Percentiles rank a stretch among this genome's conserved stretches.
Conservation (phyloP, 805 yeast species). For the Saccharomycopsis lassenensis region DNA sequence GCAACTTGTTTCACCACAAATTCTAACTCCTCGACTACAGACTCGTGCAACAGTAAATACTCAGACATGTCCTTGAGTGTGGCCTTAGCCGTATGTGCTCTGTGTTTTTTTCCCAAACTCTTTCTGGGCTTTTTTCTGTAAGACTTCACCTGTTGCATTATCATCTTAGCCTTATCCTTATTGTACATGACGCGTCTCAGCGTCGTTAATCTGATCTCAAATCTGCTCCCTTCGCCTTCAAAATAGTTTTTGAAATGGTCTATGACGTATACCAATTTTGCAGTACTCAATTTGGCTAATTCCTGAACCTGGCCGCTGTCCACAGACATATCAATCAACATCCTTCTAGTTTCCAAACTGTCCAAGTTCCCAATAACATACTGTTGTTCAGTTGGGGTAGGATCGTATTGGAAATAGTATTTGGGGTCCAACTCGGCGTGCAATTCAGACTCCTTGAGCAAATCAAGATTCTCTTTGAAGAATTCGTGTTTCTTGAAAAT, state of each 20-base stretch:
- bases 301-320: slow-evolving; percentile 5
- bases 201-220: slow-evolving; percentile 3
- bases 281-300: slow-evolving; percentile 3
- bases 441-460: neutral
- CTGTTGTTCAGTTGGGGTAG: neutral
- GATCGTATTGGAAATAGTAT: slow-evolving; percentile 10
- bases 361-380: slow-evolving; percentile 6
- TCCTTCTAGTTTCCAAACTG: neutral
- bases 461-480: neutral
- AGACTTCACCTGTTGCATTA: neutral
- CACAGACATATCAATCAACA: neutral
- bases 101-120: neutral
- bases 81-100: slow-evolving; percentile 4
- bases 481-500: neutral
- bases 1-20: slow-evolving; percentile 8
- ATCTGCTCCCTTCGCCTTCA: neutral
- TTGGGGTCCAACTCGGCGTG: neutral
- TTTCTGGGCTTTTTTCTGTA: neutral
- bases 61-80: slow-evolving; percentile 6
- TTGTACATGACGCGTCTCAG: neutral
- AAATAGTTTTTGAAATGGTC: slow-evolving; percentile 6
- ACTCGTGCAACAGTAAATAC: slow-evolving; percentile 5
- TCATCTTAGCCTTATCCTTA: too few relatives aligned
- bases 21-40: slow-evolving; percentile 11
- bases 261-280: slow-evolving; percentile 5